Base-by-base conservation (phyloP, 768 basidiomycete species). In the Lentinus brumalis region DNA sequence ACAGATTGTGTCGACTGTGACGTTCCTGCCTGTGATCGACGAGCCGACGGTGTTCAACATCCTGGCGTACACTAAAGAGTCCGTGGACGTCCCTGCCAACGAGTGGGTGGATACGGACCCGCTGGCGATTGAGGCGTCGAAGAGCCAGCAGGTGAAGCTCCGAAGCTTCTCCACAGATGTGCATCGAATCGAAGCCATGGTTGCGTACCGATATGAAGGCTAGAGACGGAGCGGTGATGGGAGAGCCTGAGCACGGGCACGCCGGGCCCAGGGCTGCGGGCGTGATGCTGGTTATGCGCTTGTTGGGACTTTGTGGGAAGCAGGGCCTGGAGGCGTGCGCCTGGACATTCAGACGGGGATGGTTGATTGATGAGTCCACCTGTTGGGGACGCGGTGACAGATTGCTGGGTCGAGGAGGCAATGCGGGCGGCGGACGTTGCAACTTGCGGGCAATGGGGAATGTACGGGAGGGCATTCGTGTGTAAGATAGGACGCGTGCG, bases 91-190 rank as follows among this genome's bases (percentile, higher is more conserved):
- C 9, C 96, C 96, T 32, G 91, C 85, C 8, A 87, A 91, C 56
- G 94, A 96, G 70, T 99, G 97, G 97, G 86, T 94, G 21, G 96
- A 98, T 74, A 95, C 94, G 4, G 92, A 97, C 73, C 91, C 94
- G 9, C 80, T 93, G 53, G 88, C 91, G 14, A 96, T 97, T 71
- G 95, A 97, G 76, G 88, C 94, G 16, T 88, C 91, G 69, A 95
- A 96, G 77, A 92, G 88, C 71, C 91, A 93, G 70, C 91, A 93
- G 69, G 91, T 99, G 74, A 94, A 97, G 75, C 83, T 99, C 78
- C 81, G 96, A 67, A 95, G 86, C 71, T 99, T 98, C 77, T 96
- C 92, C 74, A 99, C 97, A 4, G 96, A 98, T 74, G 86, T 96
- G n/a, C 97, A 99, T 72, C 86, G 93, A 58, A 92, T 99, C 71